Percentiles rank a stretch among this genome's conserved stretches.
Conservation (phyloP, 2,329 filamentous ascomycete genomes). For the Cercospora sp. region DNA sequence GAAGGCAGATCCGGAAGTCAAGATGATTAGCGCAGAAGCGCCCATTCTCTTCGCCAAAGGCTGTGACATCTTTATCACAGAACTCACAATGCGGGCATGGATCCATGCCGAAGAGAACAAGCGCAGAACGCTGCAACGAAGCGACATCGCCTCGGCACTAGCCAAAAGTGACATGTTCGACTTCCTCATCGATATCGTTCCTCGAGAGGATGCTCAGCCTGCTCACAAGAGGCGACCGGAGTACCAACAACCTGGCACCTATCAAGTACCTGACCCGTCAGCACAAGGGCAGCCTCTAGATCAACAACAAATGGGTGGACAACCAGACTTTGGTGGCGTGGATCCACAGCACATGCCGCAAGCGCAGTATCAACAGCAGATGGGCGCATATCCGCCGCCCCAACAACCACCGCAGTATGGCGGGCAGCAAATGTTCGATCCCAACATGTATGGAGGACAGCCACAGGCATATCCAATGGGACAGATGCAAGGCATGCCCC, state of each 20-base stretch:
- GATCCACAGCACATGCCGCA: constrained; percentile 37
- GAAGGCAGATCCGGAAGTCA: constrained; percentile 98
- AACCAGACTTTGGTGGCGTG: constrained; percentile 38
- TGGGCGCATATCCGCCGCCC: constrained; percentile 80
- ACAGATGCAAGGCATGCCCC: constrained; percentile 37
- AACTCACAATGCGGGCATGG: constrained; percentile 98
- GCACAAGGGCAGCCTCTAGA: constrained; percentile 43
- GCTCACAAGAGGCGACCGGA: constrained; percentile 69
- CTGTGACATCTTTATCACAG: constrained; percentile 93
- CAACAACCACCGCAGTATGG: constrained; percentile 77
- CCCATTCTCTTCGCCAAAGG: constrained; percentile 98
- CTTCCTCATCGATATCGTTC: constrained; percentile 98
- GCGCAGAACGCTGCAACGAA: constrained; percentile 87
- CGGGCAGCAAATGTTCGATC: constrained; percentile 74
- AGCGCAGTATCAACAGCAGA: constrained; percentile 69
- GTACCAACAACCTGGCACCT: constrained; percentile 43
- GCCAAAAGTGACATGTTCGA: constrained; percentile 99
- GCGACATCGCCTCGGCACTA: constrained; percentile 92
- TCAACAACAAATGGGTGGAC: constrained; percentile 35
- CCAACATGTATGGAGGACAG: constrained; percentile 68
- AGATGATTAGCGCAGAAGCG: constrained; percentile 99
- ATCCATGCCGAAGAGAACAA: constrained; percentile 99
- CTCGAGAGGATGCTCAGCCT: constrained; percentile 84
- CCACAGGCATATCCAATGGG: constrained; percentile 33
- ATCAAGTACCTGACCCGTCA: constrained; percentile 54